Base-by-base conservation (phyloP, 78 protist genomes). In the Reticulomyxa filosa region DNA sequence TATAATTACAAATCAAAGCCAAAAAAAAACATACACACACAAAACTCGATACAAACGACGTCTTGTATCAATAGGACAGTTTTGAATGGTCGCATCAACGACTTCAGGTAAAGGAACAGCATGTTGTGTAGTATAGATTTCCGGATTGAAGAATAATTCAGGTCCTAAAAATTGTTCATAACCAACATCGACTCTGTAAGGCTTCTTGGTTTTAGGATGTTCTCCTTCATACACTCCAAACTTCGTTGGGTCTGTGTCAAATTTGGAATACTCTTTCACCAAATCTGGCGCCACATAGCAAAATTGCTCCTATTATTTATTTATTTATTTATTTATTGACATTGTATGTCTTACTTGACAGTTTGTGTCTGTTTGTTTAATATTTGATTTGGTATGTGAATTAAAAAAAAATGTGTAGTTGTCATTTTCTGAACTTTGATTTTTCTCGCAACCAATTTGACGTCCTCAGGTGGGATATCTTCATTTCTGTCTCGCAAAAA, bases 131-230 rank as follows among this genome's bases (percentile, higher is more conserved):
- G 82, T 62, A 83, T 70, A 83, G 65, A 95, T 90, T 74, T 95
- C 97, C 30, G 99, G 99, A 83, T 77, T 86, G 87, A 95, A 95
- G 84, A 93, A 93, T 37, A 95, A 53, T 73, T 95, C 99, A 37
- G 99, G 99, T n/a, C 95, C 99, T 34, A 95, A 61, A 86, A 95
- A 95, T 38, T 94, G 88, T 67, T 95, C 99, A 78, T 86, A 87
- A 26, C 96, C 98, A 23, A 95, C 89, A 29, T 93, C 99, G 51
- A 73, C 56, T 13, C 53, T n/a, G 62, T 51, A 83, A 32, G 4
- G 5, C 62, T 50, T 42, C 50, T 42, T 17, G 17, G 50, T 42
- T 17, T 42, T 17, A 42, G 29, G 13, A n/a, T 10, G 46, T 61
- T 33, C 2, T 1, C 48, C 56, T 64, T 17, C 27, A 10, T 26